phyloP scores from a whole-genome alignment of 2,329 filamentous ascomycete genomes.

The Blastomyces silverae region DNA sequence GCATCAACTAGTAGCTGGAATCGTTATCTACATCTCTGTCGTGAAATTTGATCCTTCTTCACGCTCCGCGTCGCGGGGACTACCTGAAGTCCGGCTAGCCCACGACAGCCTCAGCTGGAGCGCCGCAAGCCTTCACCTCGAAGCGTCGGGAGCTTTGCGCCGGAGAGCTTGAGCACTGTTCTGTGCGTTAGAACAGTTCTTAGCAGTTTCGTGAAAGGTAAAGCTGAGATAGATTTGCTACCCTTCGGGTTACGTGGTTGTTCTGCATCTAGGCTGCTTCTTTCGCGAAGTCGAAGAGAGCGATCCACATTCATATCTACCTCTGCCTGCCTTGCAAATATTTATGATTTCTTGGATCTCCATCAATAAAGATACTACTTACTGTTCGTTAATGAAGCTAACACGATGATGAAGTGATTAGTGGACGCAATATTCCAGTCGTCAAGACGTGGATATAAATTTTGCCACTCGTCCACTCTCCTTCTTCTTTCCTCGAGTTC shows the following conservation, averaged over 20 bases:
- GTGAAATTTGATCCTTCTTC: constrained; percentile 23
- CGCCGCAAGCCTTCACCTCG: constrained; percentile 17
- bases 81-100: constrained; percentile 36
- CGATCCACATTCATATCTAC: constrained; percentile 19
- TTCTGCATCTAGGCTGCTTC: constrained; percentile 14
- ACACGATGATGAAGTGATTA: constrained; percentile 29
- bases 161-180: constrained; percentile 15
- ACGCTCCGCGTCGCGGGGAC: constrained; percentile 31
- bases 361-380: constrained; percentile 18
- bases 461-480: constrained; percentile 24
- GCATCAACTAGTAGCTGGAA: neutral
- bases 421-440: constrained; percentile 27
- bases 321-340: constrained; percentile 15
- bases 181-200: constrained; percentile 7
- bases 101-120: constrained; percentile 30
- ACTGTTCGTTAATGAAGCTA: constrained; percentile 26
- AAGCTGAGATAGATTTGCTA: constrained; percentile 29
- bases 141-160: constrained; percentile 27
- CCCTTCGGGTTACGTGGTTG: constrained; percentile 22
- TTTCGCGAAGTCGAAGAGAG: constrained; percentile 17
- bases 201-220: constrained; percentile 32
- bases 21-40: constrained; percentile 25
- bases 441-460: constrained; percentile 13
- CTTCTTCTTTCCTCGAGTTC: constrained; percentile 9
- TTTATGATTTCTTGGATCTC: constrained; percentile 8